Evolutionary conservation across 495 filamentous ascomycete genomes (phyloP).

Genomic region (Aspergillus indologenus): DNA sequence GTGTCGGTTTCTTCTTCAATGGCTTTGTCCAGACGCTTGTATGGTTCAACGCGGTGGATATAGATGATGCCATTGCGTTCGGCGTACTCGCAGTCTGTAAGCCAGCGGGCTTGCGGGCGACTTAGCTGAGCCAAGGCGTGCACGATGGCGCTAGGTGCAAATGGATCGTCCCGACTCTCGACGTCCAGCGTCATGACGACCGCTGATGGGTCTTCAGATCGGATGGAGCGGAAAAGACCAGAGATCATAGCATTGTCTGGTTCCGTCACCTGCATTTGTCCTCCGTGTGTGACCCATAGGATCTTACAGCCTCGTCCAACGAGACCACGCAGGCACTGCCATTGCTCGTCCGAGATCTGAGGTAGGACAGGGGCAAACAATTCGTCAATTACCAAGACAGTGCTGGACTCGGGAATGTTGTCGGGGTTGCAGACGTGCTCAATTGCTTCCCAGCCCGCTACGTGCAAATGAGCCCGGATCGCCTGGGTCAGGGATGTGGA

Average conservation of each 20-base stretch:
- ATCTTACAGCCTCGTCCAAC: not conserved
- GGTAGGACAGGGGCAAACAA: slow-evolving; percentile 4
- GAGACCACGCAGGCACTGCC: slow-evolving; percentile 1
- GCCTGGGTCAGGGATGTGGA: not conserved
- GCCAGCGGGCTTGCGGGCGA: slow-evolving; percentile 11
- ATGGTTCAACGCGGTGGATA: slow-evolving; percentile 25
- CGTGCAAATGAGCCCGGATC: not conserved
- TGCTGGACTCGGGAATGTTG: not conserved
- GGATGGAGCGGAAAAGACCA: slow-evolving; percentile 27
- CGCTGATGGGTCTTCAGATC: slow-evolving; percentile 25
- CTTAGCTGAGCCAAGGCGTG: slow-evolving; percentile 10
- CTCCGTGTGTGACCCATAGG: slow-evolving; percentile 37
- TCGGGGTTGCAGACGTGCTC: not conserved
- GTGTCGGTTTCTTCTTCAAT: not conserved
- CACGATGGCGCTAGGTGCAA: not conserved
- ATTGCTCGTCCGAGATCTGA: slow-evolving; percentile 5
- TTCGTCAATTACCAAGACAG: slow-evolving; percentile 5
- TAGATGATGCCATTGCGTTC: slow-evolving; percentile 30
- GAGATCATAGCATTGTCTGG: slow-evolving; percentile 27
- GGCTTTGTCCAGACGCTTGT: slow-evolving; percentile 10
- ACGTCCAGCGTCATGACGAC: slow-evolving; percentile 35
- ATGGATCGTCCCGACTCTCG: slow-evolving; percentile 12
- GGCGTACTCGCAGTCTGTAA: slow-evolving; percentile 24
- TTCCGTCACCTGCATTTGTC: slow-evolving; percentile 25
- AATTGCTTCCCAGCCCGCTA: not conserved